phyloP scores from a whole-genome alignment of 352 stramenopile species.

The Globisporangium camurandrum region DNA sequence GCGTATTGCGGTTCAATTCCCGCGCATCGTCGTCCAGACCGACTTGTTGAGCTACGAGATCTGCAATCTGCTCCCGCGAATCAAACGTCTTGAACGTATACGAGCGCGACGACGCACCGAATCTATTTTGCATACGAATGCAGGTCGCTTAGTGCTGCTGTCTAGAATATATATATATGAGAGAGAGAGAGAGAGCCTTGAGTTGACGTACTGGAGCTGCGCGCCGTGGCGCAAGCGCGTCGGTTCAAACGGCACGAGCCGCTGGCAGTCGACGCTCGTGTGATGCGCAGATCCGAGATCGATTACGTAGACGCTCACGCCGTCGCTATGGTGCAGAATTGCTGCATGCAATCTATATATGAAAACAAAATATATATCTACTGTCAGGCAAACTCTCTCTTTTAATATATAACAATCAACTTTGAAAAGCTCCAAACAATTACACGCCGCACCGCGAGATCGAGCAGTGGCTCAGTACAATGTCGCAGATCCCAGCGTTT shows the following conservation, averaged over 20 bases:
- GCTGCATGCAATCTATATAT: slow-evolving; percentile 47
- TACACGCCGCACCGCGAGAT: slow-evolving; percentile 37
- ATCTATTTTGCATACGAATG: slow-evolving; percentile 16
- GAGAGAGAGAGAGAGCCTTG: neutral
- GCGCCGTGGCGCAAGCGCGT: slow-evolving; percentile 61
- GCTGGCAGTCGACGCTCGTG: slow-evolving; percentile 64
- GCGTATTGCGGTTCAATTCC: slow-evolving; percentile 68
- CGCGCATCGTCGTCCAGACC: slow-evolving; percentile 50
- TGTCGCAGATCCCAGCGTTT: slow-evolving; percentile 67
- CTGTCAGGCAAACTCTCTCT: neutral
- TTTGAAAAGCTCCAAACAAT: neutral
- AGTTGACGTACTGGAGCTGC: slow-evolving; percentile 31
- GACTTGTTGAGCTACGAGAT: slow-evolving; percentile 41
- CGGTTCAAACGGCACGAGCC: slow-evolving; percentile 48
- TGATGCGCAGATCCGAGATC: slow-evolving; percentile 74
- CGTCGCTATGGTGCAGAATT: slow-evolving; percentile 69
- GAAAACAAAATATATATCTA: neutral
- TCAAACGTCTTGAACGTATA: slow-evolving; percentile 84
- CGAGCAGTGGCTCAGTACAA: slow-evolving; percentile 78
- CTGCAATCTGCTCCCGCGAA: slow-evolving; percentile 62
- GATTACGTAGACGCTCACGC: slow-evolving; percentile 57
- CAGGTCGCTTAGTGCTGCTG: neutral
- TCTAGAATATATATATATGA: neutral
- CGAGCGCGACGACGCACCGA: slow-evolving; percentile 67
- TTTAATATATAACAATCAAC: neutral